Base-by-base conservation (phyloP, 1,139 yeast genomes). In the Yamadazyma conglobata region DNA sequence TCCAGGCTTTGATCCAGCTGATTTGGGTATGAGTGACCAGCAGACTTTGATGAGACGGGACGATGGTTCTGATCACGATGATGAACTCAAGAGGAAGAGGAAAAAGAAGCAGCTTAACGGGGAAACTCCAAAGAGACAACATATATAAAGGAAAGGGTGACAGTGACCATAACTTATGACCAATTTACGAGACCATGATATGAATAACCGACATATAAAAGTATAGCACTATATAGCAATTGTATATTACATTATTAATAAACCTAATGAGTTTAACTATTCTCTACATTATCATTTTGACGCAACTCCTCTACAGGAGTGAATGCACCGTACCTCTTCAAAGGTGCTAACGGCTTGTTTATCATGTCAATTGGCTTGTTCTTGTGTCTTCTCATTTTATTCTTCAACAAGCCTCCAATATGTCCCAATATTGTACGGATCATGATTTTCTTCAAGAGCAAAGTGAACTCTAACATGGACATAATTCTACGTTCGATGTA, bases 1-100 rank as follows among this genome's bases (percentile, higher is more conserved):
- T 15, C 88, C 91, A 0, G 94, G 93, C 1, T 84, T 85, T 52
- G 85, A 83, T 44, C 64, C 81, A 5, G 64, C 77, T 2, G 76
- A 79, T 41, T 65, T 85, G 47, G 94, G 84, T 4, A 73, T 81
- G 30, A 73, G 73, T 37, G 81, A 73, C 38, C 67, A 66, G 42
- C 68, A 62, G 32, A 57, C 64, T 17, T 47, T 64, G 30, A 63
- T 62, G 60, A 52, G 73, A 38, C 60, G 70, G 6, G 73, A 66
- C 29, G 73, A 67, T 35, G 54, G 57, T 41, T 51, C 56, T 7
- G 69, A 62, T 17, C 54, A 48, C 31, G 72, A 64, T 27, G 73
- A 65, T 19, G 58, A 54, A 19, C 57, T 53, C 24, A 52, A 57
- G 31, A 56, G 56, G 35, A 46, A 52, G 26, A 64, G 61, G 38